Percentiles rank a stretch among this genome's conserved stretches.
phyloP scores from a whole-genome alignment of 116 monocot species.

The Cymodocea nodosa region DNA sequence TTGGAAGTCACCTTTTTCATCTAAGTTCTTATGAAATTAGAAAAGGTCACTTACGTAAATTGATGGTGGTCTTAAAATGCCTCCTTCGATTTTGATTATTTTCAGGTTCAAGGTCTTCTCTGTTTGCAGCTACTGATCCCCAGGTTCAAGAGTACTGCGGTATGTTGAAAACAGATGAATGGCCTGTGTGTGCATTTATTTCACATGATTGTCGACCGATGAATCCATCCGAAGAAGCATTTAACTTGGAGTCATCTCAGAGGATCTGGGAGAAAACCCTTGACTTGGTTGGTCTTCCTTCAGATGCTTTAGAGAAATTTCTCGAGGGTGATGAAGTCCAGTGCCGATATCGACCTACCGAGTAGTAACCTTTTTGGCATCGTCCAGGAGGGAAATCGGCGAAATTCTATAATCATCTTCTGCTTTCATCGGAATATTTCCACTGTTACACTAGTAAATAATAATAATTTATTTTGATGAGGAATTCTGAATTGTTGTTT shows the following conservation, averaged over 20 bases:
- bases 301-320: conserved; percentile 63
- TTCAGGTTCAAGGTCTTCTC: conserved; percentile 70
- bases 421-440: no score
- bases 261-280: conserved; percentile 80
- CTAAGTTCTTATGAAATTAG: no score
- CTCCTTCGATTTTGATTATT: background rate
- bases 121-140: conserved; percentile 76
- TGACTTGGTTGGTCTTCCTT: conserved; percentile 65
- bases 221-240: conserved; percentile 84
- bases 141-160: conserved; percentile 82
- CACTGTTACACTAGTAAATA: no score
- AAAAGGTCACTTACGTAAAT: no score
- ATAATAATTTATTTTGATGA: no score
- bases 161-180: conserved; percentile 64
- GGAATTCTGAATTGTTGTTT: no score
- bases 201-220: conserved; percentile 69
- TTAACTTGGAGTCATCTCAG: conserved; percentile 65
- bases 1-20: no score
- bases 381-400: no score
- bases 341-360: conserved; percentile 28
- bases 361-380: background rate
- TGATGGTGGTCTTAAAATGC: no score
- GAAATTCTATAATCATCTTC: no score
- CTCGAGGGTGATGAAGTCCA: conserved; percentile 49
- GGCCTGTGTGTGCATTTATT: conserved; percentile 85